Percentiles rank a stretch among this genome's conserved stretches.
Conservation (phyloP, 805 yeast species). For the Myxozyma sirexii region DNA sequence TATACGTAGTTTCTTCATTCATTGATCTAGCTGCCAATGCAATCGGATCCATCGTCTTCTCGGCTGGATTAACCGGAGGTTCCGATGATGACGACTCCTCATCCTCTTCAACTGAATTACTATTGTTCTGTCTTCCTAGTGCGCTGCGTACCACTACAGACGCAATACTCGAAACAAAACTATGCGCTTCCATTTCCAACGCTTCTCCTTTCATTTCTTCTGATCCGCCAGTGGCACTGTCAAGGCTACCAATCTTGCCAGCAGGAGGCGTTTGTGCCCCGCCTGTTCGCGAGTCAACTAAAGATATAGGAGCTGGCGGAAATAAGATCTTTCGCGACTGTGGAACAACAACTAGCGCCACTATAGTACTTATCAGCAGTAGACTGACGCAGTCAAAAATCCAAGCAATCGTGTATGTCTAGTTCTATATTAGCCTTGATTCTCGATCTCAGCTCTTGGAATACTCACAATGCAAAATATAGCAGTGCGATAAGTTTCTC, state of each 20-base stretch:
- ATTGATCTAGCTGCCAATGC: constrained; percentile 3
- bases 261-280: constrained; percentile 5
- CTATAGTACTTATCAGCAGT: not conserved
- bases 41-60: constrained; percentile 1
- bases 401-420: constrained; percentile 16
- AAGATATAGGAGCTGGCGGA: constrained; percentile 16
- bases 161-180: constrained; percentile 14
- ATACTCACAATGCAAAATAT: constrained; percentile 1
- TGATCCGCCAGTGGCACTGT: constrained; percentile 13
- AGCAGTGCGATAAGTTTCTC: constrained; percentile 15
- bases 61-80: not conserved
- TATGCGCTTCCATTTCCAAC: constrained; percentile 18
- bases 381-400: not conserved
- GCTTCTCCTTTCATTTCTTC: constrained; percentile 21
- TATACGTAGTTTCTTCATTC: not conserved
- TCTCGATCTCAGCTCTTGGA: too few relatives aligned
- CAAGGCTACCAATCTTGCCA: constrained; percentile 7
- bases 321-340: constrained; percentile 4
- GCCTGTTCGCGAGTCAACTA: constrained; percentile 4
- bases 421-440: not conserved
- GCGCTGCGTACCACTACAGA: constrained; percentile 16
- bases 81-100: not conserved
- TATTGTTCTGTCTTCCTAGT: constrained; percentile 8
- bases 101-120: not conserved
- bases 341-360: constrained; percentile 8